Evolutionary conservation across 495 filamentous ascomycete genomes (phyloP).

Genomic region (Neurospora sp.): DNA sequence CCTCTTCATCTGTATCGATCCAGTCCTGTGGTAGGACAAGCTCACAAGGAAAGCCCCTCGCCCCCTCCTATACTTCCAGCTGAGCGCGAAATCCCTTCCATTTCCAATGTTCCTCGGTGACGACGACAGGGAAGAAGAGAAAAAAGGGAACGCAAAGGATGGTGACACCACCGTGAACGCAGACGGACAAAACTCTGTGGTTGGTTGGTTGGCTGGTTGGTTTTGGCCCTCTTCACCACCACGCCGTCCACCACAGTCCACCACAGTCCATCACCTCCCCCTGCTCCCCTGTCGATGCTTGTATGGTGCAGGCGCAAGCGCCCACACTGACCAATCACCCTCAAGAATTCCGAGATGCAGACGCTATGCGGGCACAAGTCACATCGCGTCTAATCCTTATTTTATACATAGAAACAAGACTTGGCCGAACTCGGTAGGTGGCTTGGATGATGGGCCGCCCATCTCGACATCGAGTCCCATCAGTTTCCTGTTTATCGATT

Average conservation of each 20-base stretch:
- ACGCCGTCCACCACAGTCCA: not conserved
- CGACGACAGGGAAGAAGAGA: not conserved
- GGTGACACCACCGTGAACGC: not conserved
- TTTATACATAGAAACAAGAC: not conserved
- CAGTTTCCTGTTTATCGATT: not conserved
- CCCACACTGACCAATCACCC: constrained; percentile 11
- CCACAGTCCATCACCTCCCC: not conserved
- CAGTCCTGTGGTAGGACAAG: not conserved
- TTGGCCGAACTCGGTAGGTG: not conserved
- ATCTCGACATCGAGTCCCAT: not conserved
- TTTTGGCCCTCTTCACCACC: not conserved
- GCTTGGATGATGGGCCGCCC: not conserved
- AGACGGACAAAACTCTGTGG: not conserved
- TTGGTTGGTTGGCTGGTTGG: constrained; percentile 7
- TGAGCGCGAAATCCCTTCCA: not conserved
- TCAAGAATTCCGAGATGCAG: not conserved
- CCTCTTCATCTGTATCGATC: not conserved
- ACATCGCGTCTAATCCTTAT: constrained; percentile 25
- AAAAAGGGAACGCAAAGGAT: not conserved
- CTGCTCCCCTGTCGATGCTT: constrained; percentile 2
- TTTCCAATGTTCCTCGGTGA: not conserved
- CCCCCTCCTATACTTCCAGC: not conserved
- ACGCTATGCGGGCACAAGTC: constrained; percentile 18
- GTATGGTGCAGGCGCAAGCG: constrained; percentile 26
- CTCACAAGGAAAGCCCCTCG: not conserved